A percentile compares a stretch with the other conserved stretches of the same genome.
These are phyloP conservation scores for Vanderwaltozyma verrucispora DNA, from an alignment of 805 yeast species.

Conservation along the genomic window DNA sequence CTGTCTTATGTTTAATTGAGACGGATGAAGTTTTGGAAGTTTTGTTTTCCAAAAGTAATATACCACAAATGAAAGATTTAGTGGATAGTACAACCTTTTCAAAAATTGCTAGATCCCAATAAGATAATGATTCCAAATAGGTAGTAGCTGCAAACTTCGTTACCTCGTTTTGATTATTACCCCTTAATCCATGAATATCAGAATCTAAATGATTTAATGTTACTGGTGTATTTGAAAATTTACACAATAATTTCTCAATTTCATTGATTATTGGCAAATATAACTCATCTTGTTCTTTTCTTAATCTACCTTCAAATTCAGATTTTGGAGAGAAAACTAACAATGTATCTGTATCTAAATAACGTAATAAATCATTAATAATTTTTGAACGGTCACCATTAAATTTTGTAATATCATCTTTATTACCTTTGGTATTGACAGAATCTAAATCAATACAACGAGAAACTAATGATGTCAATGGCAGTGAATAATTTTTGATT, in stretches of 20 bases:
- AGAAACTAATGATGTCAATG: constrained; percentile 78
- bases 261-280: constrained; percentile 67
- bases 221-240: constrained; percentile 21
- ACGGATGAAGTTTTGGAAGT: constrained; percentile 12
- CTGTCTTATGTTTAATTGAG: constrained; percentile 35
- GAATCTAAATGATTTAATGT: constrained; percentile 59
- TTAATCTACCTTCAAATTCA: constrained; percentile 76
- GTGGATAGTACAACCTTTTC: constrained; percentile 83
- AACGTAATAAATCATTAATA: constrained; percentile 54
- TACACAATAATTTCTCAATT: constrained; percentile 49
- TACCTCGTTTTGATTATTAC: constrained; percentile 58
- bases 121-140: constrained; percentile 53
- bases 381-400: constrained; percentile 49
- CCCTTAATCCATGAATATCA: constrained; percentile 70
- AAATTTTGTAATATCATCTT: constrained; percentile 46
- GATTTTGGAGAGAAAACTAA: constrained; percentile 69
- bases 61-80: constrained; percentile 80
- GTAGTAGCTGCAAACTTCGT: constrained; percentile 50
- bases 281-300: constrained; percentile 67
- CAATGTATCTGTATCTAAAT: constrained; percentile 89
- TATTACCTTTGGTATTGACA: constrained; percentile 31
- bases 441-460: constrained; percentile 69
- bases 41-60: constrained; percentile 46
- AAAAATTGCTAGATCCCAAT: constrained; percentile 76
- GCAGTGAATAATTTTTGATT: constrained; percentile 46